A percentile compares a stretch with the other conserved stretches of the same genome.
Conservation (phyloP, 345 rosid species). For the Syzygium grande region DNA sequence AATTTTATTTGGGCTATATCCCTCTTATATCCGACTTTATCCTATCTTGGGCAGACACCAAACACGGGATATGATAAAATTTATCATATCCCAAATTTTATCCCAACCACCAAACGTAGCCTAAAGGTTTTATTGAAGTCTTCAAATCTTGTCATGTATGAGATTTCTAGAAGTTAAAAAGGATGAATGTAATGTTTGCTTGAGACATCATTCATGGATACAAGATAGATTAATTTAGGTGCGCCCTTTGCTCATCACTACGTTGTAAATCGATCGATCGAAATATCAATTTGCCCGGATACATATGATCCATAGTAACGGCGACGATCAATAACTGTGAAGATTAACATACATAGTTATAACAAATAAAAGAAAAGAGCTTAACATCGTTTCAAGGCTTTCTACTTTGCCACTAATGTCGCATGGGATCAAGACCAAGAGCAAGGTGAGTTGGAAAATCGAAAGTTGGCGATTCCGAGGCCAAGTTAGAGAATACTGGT, state of each 20-base stretch:
- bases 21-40: too few species aligned
- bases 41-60: too few species aligned
- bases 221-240: neutral
- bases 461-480: neutral
- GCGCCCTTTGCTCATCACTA: neutral
- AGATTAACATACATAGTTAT: neutral
- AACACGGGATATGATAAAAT: too few species aligned
- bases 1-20: too few species aligned
- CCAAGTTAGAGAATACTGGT: neutral
- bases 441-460: neutral
- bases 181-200: neutral
- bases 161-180: neutral
- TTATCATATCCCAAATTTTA: too few species aligned
- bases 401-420: neutral
- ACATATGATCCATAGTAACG: neutral
- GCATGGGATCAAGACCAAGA: neutral
- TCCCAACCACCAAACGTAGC: too few species aligned
- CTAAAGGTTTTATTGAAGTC: neutral
- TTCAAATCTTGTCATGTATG: neutral
- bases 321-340: neutral
- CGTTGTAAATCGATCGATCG: neutral
- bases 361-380: neutral
- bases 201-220: neutral
- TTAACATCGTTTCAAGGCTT: accelerated
- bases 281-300: neutral